Conservation (phyloP, 306 rosid species). For the Trifolium pratense region DNA sequence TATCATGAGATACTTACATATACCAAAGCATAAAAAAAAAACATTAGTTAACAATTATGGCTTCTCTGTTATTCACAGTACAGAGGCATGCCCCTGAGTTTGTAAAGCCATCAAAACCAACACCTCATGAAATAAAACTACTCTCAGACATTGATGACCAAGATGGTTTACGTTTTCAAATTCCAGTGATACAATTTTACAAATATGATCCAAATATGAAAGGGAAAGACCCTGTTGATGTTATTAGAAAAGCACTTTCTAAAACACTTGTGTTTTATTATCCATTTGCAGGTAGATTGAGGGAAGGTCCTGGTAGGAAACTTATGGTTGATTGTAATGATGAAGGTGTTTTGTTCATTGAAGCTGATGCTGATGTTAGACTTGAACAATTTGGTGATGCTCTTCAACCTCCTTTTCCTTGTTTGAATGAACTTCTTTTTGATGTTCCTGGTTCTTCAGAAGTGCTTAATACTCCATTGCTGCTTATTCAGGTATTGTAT, state of each 20-base stretch:
- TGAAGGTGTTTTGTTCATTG: conserved; percentile 46
- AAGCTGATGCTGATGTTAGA: conserved; percentile 48
- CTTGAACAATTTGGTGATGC: conserved; percentile 34
- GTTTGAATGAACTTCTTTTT: conserved; percentile 46
- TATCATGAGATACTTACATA: background rate
- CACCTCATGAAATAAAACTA: conserved; percentile 40
- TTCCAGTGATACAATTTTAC: conserved; percentile 48
- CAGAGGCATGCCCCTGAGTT: conserved; percentile 26
- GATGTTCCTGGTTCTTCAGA: conserved; percentile 41
- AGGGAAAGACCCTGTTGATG: conserved; percentile 45
- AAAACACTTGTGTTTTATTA: conserved; percentile 48
- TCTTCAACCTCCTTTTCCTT: conserved; percentile 49
- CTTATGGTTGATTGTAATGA: conserved; percentile 49
- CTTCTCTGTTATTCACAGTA: conserved; percentile 32
- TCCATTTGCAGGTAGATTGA: conserved; percentile 49
- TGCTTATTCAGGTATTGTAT: conserved; percentile 45
- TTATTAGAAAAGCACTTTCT: conserved; percentile 39
- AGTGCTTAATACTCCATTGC: conserved; percentile 40
- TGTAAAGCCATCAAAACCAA: conserved; percentile 39
- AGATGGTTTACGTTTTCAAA: conserved; percentile 46
- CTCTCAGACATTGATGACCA: conserved; percentile 56
- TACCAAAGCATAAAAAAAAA: too few relatives aligned
- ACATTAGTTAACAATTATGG: background rate
- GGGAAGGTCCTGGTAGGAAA: conserved; percentile 39
- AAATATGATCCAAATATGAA: conserved; percentile 9